phyloP scores from a whole-genome alignment of 2,329 filamentous ascomycete species.

The Ceratocystis ficicola region DNA sequence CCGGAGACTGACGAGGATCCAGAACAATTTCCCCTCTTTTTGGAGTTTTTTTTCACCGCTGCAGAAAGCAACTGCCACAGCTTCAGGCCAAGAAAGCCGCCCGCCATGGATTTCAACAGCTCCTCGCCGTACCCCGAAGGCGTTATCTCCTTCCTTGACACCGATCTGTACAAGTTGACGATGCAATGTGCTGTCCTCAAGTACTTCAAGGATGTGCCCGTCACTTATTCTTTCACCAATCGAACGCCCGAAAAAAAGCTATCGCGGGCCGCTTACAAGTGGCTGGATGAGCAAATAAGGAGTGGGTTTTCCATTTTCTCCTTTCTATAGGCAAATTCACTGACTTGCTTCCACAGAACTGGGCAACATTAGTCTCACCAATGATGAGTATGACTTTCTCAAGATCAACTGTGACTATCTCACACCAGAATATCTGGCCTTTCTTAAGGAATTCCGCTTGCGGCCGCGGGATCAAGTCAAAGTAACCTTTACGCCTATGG shows the following conservation, averaged over 20 bases:
- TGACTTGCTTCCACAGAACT: conserved; percentile 47
- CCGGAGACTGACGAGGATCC: background rate
- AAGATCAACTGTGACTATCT: conserved; percentile 71
- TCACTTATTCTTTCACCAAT: conserved; percentile 91
- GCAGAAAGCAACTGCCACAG: background rate
- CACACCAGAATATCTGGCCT: conserved; percentile 62
- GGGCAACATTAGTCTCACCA: conserved; percentile 63
- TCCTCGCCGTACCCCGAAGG: conserved; percentile 59
- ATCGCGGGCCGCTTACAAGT: conserved; percentile 67
- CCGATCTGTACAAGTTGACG: conserved; percentile 85
- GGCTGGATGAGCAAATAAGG: conserved; percentile 72
- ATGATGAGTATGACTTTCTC: conserved; percentile 71
- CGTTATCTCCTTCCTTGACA: conserved; percentile 71
- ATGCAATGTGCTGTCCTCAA: conserved; percentile 97
- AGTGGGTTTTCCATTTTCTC: conserved; percentile 40
- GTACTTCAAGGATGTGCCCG: conserved; percentile 70
- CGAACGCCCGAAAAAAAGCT: conserved; percentile 89
- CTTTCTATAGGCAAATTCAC: background rate
- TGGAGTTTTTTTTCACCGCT: background rate
- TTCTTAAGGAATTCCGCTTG: conserved; percentile 69
- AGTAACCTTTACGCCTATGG: conserved; percentile 50
- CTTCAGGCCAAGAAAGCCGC: conserved; percentile 7
- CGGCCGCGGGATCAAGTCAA: conserved; percentile 69
- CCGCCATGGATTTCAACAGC: conserved; percentile 52
- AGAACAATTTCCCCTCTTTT: background rate